Evolutionary conservation across 257 asterid genomes (phyloP), one percentile per base, ranked within the genome.

Genomic region (Gynochthodes officinalis): DNA sequence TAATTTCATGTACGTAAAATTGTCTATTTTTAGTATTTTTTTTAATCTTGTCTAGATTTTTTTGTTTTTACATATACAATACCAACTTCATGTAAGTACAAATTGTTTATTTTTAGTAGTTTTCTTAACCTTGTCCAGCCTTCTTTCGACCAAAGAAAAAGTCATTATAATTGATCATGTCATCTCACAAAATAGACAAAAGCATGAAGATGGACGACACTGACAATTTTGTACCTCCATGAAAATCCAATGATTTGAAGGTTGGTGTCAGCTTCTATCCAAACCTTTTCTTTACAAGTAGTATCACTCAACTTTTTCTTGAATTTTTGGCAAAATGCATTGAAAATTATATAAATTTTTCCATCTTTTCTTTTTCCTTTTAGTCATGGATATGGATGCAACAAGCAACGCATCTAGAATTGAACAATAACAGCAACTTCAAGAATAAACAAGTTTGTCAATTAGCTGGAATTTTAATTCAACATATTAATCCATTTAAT

Each of bases 381-480:
- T 77, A 93, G 98, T 90, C 98, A 71, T 93, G 98, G 97, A 89
- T 93, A 86, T 90, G 96, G 98, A 93, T 93, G 98, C 98, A 93
- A 73, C 98, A 93, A 86, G 98, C 98, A 27, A 88, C 90, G 97
- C 98, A 93, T 89, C 97, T 96, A 7, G 97, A 93, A 82, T 80
- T 93, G 82, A 90, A 93, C 73, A 90, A 93, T 54, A 82, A 77
- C 87, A 78, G 93, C 83, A 87, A 78, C 81, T 87, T 90, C 91
- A 83, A 72, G 76, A 87, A 82, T 83, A 93, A 89, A 86, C 90
- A 97, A 97, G 97, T 93, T 6, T 12, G 13, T 33, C 35, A 39
- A 11, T 39, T 9, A 18, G 35, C 19, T 18, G 43, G 30, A 11
- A 16, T 7, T 49, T 53, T 21, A 7, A 15, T 40, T 40, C 69